Conservation (phyloP, 2,329 filamentous ascomycete species). For the Westerdykella sp. region DNA sequence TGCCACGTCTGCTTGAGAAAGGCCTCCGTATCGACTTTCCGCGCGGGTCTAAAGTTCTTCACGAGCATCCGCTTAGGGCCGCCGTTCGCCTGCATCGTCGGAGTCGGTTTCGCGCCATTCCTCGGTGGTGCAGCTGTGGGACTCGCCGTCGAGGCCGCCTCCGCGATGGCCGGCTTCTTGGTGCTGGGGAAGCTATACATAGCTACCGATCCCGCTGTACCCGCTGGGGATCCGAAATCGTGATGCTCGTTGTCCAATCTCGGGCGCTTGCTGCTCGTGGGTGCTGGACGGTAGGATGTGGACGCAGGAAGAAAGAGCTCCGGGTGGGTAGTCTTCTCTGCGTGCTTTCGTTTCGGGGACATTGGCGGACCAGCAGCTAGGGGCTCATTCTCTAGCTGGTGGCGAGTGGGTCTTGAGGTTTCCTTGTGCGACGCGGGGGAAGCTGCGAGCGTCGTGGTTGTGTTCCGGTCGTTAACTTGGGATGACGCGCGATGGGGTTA, state of each 20-base stretch:
- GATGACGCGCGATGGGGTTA: not conserved
- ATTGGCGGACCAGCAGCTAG: slow-evolving; percentile 19
- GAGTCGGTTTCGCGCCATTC: slow-evolving; percentile 42
- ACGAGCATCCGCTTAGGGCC: slow-evolving; percentile 86
- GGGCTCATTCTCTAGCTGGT: not conserved
- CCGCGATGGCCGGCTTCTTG: slow-evolving; percentile 13
- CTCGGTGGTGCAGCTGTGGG: slow-evolving; percentile 28
- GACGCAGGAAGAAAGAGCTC: slow-evolving; percentile 5
- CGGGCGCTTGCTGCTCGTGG: slow-evolving; percentile 17
- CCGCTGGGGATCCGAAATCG: too few species aligned
- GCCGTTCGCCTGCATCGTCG: slow-evolving; percentile 58
- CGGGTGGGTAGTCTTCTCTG: slow-evolving; percentile 21
- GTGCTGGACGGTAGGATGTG: not conserved
- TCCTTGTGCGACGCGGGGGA: not conserved
- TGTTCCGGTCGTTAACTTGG: not conserved
- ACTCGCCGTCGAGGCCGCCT: slow-evolving; percentile 41
- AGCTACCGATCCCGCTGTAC: slow-evolving; percentile 10
- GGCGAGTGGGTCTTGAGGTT: not conserved
- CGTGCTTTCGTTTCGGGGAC: slow-evolving; percentile 35
- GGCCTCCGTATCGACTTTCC: slow-evolving; percentile 60
- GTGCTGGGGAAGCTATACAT: slow-evolving; percentile 35
- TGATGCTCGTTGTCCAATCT: not conserved
- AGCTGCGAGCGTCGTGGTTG: not conserved
- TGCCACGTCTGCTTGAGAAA: slow-evolving; percentile 73
- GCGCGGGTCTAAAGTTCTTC: slow-evolving; percentile 72